Percentiles rank a stretch among this genome's conserved stretches.
phyloP scores from a whole-genome alignment of 78 protist species.

The Dictyostelium intermedium region DNA sequence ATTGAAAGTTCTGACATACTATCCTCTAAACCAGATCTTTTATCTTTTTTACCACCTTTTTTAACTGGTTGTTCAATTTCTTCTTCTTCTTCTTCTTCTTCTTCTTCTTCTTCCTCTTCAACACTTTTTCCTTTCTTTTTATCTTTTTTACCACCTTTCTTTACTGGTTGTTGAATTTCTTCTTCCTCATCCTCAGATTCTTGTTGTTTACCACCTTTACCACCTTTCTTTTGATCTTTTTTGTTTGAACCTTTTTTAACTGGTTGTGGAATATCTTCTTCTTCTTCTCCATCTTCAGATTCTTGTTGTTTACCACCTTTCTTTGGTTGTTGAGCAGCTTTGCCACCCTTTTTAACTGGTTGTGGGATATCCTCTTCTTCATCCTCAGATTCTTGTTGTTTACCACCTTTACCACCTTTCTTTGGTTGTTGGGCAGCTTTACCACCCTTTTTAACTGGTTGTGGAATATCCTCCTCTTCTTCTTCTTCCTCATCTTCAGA shows the following conservation, averaged over 20 bases:
- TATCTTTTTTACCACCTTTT: conserved; percentile 40
- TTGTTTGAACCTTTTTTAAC: conserved; percentile 18
- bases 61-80: conserved; percentile 34
- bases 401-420: background rate
- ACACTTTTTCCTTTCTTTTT: background rate
- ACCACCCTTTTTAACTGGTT: background rate
- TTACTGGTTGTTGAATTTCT: conserved; percentile 63
- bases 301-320: conserved; percentile 14
- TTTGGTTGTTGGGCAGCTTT: background rate
- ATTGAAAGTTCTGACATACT: conserved; percentile 10
- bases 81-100: conserved; percentile 38
- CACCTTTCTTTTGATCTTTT: background rate
- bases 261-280: conserved; percentile 66
- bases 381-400: conserved; percentile 30
- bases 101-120: background rate
- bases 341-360: conserved; percentile 37
- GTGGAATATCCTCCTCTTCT: background rate
- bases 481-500: conserved; percentile 68
- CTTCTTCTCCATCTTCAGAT: conserved; percentile 32
- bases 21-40: background rate
- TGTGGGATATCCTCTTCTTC: conserved; percentile 12
- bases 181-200: conserved; percentile 48
- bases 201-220: background rate
- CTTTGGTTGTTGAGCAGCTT: conserved; percentile 6
- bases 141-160: conserved; percentile 15